Base-by-base conservation (phyloP, 371 early-diverging fungal species). In the Dichotomocladium elegans region DNA sequence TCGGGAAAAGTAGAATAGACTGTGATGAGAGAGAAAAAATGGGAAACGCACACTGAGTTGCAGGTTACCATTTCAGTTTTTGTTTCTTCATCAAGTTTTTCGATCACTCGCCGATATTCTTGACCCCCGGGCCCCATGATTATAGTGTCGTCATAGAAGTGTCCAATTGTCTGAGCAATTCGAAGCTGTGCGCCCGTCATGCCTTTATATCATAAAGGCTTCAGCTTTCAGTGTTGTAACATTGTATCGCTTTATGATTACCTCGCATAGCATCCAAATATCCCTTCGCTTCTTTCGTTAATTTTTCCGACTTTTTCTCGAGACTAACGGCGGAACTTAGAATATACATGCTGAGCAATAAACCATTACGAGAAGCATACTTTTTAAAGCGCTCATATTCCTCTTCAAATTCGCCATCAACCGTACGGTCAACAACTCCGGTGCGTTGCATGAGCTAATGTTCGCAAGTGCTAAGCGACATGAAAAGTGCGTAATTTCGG, bases 221-320 rank as follows among this genome's bases (percentile, higher is more conserved):
- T n/a, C n/a, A n/a, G n/a, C n/a, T n/a, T n/a, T n/a, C n/a, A n/a
- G n/a, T 37, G 37, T 21, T 37, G 21, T 26, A 12, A 4, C 37
- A 37, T 37, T 0, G n/a, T 43, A 30, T n/a, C 28, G 10, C 15
- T 28, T n/a, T 17, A 31, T 26, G 17, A 53, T 54, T 70, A 87
- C 91, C 86, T 70, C 89, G 60, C 31, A 96, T 76, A 17, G 95
- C 83, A 56, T 92, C 89, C 30, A 95, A 77, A 65, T 95, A 97
- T 22, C 93, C 93, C 65, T 91, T 92, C n/a, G 98, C 85, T 66
- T 97, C 95, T 53, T 87, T 90, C 58, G 92, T 84, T 4, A 97
- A 74, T 37, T 81, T 85, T 58, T 94, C 93, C 2, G 88, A 80
- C 47, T 95, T 94, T 22, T 78, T 66, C 64, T 96, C 95, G 26